phyloP scores from a whole-genome alignment of 306 rosid species.

The Luffa aegyptiaca region DNA sequence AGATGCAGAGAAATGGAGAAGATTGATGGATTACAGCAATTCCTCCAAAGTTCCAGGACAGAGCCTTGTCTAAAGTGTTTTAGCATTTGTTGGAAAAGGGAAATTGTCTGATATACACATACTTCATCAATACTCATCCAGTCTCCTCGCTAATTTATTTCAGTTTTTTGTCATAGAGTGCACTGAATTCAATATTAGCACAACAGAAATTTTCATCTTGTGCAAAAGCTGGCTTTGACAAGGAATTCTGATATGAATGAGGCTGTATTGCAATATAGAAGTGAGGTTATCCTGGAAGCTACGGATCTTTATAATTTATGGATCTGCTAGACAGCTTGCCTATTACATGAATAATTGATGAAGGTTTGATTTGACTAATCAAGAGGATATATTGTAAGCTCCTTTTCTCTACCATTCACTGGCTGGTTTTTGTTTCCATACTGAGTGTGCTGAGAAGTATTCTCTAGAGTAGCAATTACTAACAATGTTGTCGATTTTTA shows the following conservation, averaged over 20 bases:
- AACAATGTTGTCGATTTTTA: background rate
- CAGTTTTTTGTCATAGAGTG: background rate
- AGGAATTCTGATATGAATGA: background rate
- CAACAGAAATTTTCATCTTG: background rate
- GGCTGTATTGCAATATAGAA: background rate
- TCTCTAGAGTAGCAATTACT: background rate
- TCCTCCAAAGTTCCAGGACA: constrained; percentile 53
- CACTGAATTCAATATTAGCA: background rate
- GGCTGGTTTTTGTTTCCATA: background rate
- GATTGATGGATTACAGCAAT: constrained; percentile 37
- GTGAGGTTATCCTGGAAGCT: background rate
- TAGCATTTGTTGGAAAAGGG: background rate
- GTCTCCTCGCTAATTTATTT: background rate
- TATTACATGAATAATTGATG: background rate
- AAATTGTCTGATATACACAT: background rate
- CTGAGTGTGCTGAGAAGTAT: background rate
- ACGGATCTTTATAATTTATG: background rate
- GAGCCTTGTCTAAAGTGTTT: constrained; percentile 34
- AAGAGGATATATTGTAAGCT: background rate
- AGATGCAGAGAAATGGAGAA: constrained; percentile 60
- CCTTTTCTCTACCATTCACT: background rate
- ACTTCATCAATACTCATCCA: background rate
- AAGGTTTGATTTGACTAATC: background rate
- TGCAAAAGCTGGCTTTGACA: background rate
- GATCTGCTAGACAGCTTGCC: background rate